Evolutionary conservation across 2,329 filamentous ascomycete genomes (phyloP).

Genomic region (Talaromyces albobiverticillius): DNA sequence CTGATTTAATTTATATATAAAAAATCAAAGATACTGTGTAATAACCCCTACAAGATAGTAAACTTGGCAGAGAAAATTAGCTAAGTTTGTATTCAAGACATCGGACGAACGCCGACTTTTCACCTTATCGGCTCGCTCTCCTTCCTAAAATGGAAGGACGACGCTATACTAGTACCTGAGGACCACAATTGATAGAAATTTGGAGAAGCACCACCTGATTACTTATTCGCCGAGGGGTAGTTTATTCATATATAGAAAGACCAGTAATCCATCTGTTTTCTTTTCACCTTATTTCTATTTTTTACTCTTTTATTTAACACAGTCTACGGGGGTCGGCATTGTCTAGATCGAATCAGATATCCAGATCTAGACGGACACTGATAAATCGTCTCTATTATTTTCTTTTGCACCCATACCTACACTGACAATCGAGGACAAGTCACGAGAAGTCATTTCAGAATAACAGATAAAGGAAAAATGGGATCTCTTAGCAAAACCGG

Average conservation of each 20-base stretch:
- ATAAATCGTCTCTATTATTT: no score
- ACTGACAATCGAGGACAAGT: neutral
- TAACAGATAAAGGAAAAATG: neutral
- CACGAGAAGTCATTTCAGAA: neutral
- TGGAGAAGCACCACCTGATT: neutral
- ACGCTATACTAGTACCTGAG: neutral
- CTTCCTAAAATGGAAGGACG: neutral
- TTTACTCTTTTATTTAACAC: neutral
- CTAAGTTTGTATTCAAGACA: constrained; percentile 20
- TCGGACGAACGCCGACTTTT: neutral
- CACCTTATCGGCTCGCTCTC: neutral
- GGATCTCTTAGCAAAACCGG: constrained; percentile 2
- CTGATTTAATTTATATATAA: constrained; percentile 22
- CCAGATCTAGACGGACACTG: no score
- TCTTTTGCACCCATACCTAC: no score
- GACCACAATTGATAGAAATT: neutral
- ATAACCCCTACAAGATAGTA: no score
- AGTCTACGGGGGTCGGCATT: neutral
- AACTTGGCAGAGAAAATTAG: no score
- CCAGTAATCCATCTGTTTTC: no score
- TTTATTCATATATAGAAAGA: neutral
- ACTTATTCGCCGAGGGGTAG: neutral
- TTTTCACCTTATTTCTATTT: no score
- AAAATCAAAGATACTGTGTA: no score
- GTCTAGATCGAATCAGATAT: neutral